Percentiles rank a stretch among this genome's conserved stretches.
These are phyloP conservation scores for Backusella westeae DNA, from an alignment of 192 early-diverging fungal genomes.

Conservation along the genomic window DNA sequence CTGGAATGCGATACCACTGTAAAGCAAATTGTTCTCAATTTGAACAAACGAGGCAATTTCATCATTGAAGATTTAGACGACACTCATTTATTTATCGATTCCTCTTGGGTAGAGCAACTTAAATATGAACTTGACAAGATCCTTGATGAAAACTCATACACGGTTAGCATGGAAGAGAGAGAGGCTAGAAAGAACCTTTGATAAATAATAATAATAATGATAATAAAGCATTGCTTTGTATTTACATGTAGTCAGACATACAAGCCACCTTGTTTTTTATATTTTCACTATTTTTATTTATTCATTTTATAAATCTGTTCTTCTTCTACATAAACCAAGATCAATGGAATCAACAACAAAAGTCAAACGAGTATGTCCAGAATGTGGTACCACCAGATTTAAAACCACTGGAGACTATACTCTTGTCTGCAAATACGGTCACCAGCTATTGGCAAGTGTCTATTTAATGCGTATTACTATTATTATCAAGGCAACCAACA, in stretches of 20 bases:
- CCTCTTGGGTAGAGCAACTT: slow-evolving; percentile 54
- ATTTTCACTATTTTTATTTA: background rate
- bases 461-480: background rate
- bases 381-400: slow-evolving; percentile 24
- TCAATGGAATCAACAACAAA: background rate
- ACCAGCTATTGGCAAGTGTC: slow-evolving; percentile 27
- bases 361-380: slow-evolving; percentile 16
- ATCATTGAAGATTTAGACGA: slow-evolving; percentile 85
- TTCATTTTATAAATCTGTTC: background rate
- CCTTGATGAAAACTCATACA: slow-evolving; percentile 75
- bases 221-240: background rate
- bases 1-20: slow-evolving; percentile 75
- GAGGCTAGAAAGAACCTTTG: slow-evolving; percentile 21
- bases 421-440: slow-evolving; percentile 38
- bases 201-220: background rate
- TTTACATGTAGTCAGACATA: too few relatives aligned
- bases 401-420: slow-evolving; percentile 1
- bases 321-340: background rate
- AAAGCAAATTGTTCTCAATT: slow-evolving; percentile 69
- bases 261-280: background rate
- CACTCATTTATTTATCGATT: slow-evolving; percentile 76
- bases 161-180: slow-evolving; percentile 19
- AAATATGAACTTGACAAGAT: slow-evolving; percentile 66
- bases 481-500: background rate
- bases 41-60: slow-evolving; percentile 66